A percentile compares a stretch with the other conserved stretches of the same genome.
Evolutionary conservation across 169 alveolate species (phyloP).

Genomic region (Plasmodium falciparum): DNA sequence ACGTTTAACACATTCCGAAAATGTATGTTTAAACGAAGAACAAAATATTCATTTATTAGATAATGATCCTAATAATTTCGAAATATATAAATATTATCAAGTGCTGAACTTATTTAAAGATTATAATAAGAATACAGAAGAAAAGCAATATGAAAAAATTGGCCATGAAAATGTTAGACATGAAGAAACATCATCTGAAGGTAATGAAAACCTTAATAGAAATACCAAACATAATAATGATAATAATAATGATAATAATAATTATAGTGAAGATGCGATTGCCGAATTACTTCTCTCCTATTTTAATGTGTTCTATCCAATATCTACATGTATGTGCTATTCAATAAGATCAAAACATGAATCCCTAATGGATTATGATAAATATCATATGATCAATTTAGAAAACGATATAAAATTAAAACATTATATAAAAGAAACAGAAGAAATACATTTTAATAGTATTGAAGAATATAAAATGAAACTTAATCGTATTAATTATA

Average conservation of each 20-base stretch:
- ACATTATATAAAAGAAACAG: constrained; percentile 49
- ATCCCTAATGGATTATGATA: constrained; percentile 24
- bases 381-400: constrained; percentile 25
- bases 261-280: neutral
- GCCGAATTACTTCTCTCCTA: constrained; percentile 2
- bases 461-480: constrained; percentile 63
- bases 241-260: neutral
- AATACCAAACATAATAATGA: neutral
- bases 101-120: constrained; percentile 22
- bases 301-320: constrained; percentile 31
- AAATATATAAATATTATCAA: constrained; percentile 32
- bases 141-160: neutral
- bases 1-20: constrained; percentile 31
- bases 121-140: neutral
- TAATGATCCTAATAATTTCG: constrained; percentile 26
- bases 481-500: constrained; percentile 27
- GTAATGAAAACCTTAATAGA: neutral
- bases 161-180: neutral
- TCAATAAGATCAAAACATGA: constrained; percentile 26
- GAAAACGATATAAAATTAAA: constrained; percentile 55
- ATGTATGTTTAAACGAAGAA: constrained; percentile 26
- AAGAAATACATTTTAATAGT: constrained; percentile 9
- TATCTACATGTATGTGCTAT: constrained; percentile 50
- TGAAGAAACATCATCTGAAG: no score
- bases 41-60: constrained; percentile 25